Percentiles rank a stretch among this genome's conserved stretches.
These are phyloP conservation scores for Vanderwaltozyma polyspora DNA, from an alignment of 805 yeast species.

Conservation along the genomic window DNA sequence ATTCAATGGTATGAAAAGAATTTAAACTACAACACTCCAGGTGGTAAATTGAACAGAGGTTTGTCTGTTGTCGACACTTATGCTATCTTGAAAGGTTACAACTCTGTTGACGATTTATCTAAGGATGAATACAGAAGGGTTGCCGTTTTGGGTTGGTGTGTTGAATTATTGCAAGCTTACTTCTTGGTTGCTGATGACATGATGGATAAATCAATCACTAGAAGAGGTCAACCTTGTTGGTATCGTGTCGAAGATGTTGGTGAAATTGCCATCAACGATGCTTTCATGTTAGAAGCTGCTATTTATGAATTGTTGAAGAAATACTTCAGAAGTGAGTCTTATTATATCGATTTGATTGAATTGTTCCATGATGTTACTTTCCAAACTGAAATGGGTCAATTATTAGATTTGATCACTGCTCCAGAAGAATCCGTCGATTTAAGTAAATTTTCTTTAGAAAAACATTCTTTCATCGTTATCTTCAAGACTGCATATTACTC, in stretches of 20 bases:
- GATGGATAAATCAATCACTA: constrained; percentile 93
- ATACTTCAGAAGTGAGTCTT: constrained; percentile 70
- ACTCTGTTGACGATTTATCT: constrained; percentile 44
- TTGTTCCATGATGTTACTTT: constrained; percentile 94
- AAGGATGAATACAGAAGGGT: constrained; percentile 69
- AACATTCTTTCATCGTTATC: constrained; percentile 90
- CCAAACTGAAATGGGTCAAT: constrained; percentile 95
- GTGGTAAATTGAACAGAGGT: constrained; percentile 95
- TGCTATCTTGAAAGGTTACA: constrained; percentile 59
- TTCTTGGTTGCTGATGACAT: constrained; percentile 96
- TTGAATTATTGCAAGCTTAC: constrained; percentile 90
- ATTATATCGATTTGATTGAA: constrained; percentile 84
- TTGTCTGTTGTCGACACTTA: constrained; percentile 90
- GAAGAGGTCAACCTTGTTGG: constrained; percentile 99
- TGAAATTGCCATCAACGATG: constrained; percentile 91
- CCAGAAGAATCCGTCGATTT: constrained; percentile 92
- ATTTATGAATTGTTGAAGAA: constrained; percentile 82
- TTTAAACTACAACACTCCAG: constrained; percentile 81
- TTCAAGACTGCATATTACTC: constrained; percentile 97
- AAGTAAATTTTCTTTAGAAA: constrained; percentile 70
- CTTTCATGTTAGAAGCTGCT: constrained; percentile 93
- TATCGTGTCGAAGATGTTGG: constrained; percentile 70
- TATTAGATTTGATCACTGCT: constrained; percentile 90
- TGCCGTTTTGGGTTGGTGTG: constrained; percentile 88
- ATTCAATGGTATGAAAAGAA: constrained; percentile 69